Percentiles rank a stretch among this genome's conserved stretches.
Evolutionary conservation across 208 protist genomes (phyloP).

Genomic region (Histomonas meleagridis): DNA sequence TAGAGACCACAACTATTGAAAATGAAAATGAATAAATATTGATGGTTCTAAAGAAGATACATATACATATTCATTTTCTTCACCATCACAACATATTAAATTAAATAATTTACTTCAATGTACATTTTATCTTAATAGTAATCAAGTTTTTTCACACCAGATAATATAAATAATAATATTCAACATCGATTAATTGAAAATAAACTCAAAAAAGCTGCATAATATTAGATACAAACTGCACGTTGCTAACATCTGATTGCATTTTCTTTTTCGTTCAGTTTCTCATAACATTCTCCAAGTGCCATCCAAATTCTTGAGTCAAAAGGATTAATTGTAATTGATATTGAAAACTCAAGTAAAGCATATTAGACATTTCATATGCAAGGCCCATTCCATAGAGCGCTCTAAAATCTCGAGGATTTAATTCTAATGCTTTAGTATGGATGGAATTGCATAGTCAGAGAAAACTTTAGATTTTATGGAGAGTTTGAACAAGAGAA

Average conservation of each 20-base stretch:
- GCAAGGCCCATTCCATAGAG: background rate
- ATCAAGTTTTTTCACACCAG: no score
- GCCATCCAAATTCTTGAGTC: background rate
- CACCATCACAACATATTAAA: no score
- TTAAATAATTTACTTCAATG: no score
- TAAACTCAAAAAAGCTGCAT: no score
- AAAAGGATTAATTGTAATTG: background rate
- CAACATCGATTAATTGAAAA: no score
- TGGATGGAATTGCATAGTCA: background rate
- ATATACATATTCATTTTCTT: no score
- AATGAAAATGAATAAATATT: no score
- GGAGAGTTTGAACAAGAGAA: background rate
- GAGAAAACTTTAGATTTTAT: background rate
- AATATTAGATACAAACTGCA: background rate
- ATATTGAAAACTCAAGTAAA: background rate
- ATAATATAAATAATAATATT: no score
- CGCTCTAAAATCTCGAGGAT: background rate
- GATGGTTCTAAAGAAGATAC: no score
- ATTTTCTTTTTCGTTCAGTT: background rate
- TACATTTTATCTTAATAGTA: no score
- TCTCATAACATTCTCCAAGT: background rate
- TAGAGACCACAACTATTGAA: no score
- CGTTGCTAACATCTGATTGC: background rate
- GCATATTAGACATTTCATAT: background rate
- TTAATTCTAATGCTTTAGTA: background rate